Conservation (phyloP, 177 flowering plant genomes). For the Vitis hybrid region DNA sequence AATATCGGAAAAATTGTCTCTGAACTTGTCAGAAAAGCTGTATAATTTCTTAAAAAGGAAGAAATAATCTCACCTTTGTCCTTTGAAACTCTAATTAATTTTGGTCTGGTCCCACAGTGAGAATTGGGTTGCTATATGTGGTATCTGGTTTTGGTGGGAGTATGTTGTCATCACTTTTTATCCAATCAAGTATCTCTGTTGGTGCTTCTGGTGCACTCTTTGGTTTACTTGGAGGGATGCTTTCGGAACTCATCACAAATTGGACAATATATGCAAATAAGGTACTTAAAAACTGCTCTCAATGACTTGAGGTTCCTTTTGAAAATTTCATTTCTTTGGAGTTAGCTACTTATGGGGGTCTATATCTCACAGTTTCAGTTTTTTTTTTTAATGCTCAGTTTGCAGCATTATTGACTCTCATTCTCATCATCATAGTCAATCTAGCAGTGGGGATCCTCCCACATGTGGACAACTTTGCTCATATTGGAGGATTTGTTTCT, state of each 20-base stretch:
- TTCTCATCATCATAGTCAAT: constrained; percentile 45
- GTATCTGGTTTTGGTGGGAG: constrained; percentile 88
- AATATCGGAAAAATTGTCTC: too few species aligned
- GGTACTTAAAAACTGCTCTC: constrained; percentile 33
- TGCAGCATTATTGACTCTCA: constrained; percentile 48
- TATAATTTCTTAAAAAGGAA: too few species aligned
- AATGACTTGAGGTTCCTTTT: not conserved
- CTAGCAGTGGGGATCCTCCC: constrained; percentile 61
- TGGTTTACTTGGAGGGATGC: constrained; percentile 89
- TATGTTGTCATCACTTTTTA: constrained; percentile 71
- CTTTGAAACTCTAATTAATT: constrained; percentile 8
- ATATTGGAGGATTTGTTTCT: constrained; percentile 58
- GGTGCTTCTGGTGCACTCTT: constrained; percentile 98
- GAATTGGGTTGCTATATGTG: constrained; percentile 71
- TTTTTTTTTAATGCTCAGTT: constrained; percentile 27
- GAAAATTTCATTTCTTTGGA: not conserved
- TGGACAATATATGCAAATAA: constrained; percentile 95
- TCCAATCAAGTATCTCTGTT: constrained; percentile 72
- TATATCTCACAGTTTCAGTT: constrained; percentile 7
- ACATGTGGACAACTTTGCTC: constrained; percentile 69
- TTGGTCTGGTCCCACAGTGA: constrained; percentile 38
- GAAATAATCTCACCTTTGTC: not conserved
- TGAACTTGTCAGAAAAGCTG: too few species aligned
- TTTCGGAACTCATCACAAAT: constrained; percentile 84
- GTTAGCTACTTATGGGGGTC: too few species aligned